Percentiles rank a stretch among this genome's conserved stretches.
Conservation (phyloP, 2,329 filamentous ascomycete genomes). For the Byssoonygena ceratinophila region DNA sequence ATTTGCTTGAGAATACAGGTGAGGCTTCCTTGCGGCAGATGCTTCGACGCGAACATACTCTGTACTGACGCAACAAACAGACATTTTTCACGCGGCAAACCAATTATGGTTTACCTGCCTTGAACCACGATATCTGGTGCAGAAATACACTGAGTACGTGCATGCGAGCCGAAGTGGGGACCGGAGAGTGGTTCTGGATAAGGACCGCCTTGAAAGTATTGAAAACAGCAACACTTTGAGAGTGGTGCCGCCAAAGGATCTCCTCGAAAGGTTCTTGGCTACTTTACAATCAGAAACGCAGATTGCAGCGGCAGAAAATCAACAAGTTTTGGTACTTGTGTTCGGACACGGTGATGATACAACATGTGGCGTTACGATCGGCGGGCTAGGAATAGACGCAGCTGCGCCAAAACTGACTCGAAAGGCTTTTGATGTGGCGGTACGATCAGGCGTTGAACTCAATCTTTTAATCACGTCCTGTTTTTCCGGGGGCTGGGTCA, state of each 20-base stretch:
- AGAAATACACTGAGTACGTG: conserved; percentile 12
- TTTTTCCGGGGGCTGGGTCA: conserved; percentile 11
- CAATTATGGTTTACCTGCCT: conserved; percentile 13
- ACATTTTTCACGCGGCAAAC: not conserved
- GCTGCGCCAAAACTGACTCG: conserved; percentile 1
- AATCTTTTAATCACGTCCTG: conserved; percentile 12
- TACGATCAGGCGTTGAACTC: not conserved
- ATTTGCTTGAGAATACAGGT: conserved; percentile 10
- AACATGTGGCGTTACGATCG: conserved; percentile 4
- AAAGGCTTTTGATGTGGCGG: not conserved
- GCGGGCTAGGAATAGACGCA: not conserved
- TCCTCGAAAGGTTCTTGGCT: conserved; percentile 10
- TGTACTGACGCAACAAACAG: not conserved
- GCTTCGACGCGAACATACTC: not conserved
- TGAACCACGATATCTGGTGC: conserved; percentile 9
- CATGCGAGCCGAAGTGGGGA: conserved; percentile 3
- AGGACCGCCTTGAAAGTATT: not conserved
- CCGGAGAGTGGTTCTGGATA: conserved; percentile 11
- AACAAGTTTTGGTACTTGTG: conserved; percentile 9
- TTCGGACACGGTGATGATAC: conserved; percentile 12
- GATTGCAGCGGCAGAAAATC: conserved; percentile 3
- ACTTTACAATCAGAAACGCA: conserved; percentile 8
- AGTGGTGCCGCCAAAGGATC: conserved; percentile 4
- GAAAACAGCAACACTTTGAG: conserved; percentile 5
- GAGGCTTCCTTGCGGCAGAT: not conserved